A percentile compares a stretch with the other conserved stretches of the same genome.
Evolutionary conservation across 2,329 filamentous ascomycete species (phyloP).

Genomic region (Verticillium zaregamsianum): DNA sequence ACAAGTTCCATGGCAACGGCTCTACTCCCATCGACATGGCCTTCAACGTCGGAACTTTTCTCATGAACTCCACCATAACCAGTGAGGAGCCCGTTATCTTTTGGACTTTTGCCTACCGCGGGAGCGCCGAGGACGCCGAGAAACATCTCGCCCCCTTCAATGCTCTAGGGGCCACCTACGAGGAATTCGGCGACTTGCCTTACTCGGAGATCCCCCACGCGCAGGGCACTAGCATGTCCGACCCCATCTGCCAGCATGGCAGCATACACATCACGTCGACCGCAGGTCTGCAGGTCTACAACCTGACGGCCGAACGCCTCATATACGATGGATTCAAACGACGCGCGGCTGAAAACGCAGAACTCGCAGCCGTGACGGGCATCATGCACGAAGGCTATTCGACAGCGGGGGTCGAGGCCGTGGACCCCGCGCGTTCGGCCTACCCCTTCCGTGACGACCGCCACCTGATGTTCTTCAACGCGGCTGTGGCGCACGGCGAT

Average conservation of each 20-base stretch:
- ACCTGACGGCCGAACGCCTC: slow-evolving; percentile 16
- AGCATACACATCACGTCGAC: slow-evolving; percentile 5
- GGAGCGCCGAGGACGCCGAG: slow-evolving; percentile 16
- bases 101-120: slow-evolving; percentile 18
- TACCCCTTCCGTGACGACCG: slow-evolving; percentile 16
- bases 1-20: slow-evolving; percentile 14
- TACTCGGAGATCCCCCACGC: slow-evolving; percentile 12
- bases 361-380: not conserved
- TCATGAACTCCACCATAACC: slow-evolving; percentile 9
- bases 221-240: slow-evolving; percentile 1
- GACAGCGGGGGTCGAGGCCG: slow-evolving; percentile 8
- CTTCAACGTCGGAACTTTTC: slow-evolving; percentile 10
- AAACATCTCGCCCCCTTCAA: slow-evolving; percentile 16
- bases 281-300: slow-evolving; percentile 16
- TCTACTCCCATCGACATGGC: slow-evolving; percentile 10
- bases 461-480: slow-evolving; percentile 12
- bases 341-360: slow-evolving; percentile 9
- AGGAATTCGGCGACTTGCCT: slow-evolving; percentile 11
- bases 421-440: slow-evolving; percentile 9
- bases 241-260: not conserved
- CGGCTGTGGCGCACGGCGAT: not conserved
- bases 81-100: slow-evolving; percentile 11
- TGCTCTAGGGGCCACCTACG: slow-evolving; percentile 8
- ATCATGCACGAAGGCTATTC: slow-evolving; percentile 21
- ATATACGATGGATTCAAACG: slow-evolving; percentile 15